phyloP scores from a whole-genome alignment of 352 stramenopile genomes.

The Pythium rishiriense region DNA sequence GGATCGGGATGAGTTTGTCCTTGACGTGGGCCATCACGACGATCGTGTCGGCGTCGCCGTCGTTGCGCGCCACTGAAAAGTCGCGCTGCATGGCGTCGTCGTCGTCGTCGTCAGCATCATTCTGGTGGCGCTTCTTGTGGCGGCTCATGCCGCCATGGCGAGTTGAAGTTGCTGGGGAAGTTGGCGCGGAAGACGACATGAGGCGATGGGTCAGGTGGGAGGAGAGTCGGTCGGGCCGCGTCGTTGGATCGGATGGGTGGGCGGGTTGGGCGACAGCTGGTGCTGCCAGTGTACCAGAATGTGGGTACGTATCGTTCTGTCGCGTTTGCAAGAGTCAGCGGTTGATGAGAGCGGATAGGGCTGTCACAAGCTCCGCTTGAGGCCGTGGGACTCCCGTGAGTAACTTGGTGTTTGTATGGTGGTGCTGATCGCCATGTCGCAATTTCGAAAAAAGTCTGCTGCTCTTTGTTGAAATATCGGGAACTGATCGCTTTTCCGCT shows the following conservation, averaged over 20 bases:
- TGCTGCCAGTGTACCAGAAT: slow-evolving; percentile 17
- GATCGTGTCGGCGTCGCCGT: slow-evolving; percentile 57
- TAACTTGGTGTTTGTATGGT: slow-evolving; percentile 26
- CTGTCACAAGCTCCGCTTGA: no score
- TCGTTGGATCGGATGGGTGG: slow-evolving; percentile 1
- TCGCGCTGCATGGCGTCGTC: slow-evolving; percentile 14
- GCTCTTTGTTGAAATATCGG: slow-evolving; percentile 18
- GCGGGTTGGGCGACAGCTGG: neutral
- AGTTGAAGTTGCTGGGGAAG: slow-evolving; percentile 26
- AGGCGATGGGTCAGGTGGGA: slow-evolving; percentile 6
- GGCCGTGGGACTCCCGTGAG: neutral
- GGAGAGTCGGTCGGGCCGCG: neutral
- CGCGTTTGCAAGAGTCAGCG: slow-evolving; percentile 21
- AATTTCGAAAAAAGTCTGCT: slow-evolving; percentile 19
- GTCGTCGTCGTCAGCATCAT: slow-evolving; percentile 1
- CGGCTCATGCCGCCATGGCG: neutral
- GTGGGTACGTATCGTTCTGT: slow-evolving; percentile 21
- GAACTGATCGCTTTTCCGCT: no score
- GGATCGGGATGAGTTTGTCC: slow-evolving; percentile 72
- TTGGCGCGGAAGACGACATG: slow-evolving; percentile 3
- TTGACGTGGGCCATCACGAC: slow-evolving; percentile 59
- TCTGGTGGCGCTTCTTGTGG: neutral
- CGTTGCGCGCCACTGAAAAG: slow-evolving; percentile 35
- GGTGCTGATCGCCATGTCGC: slow-evolving; percentile 17
- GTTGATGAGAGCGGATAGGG: slow-evolving; percentile 22